These are phyloP conservation scores for Cytospora piceae DNA, from an alignment of 2,329 filamentous ascomycete genomes.

Conservation along the genomic window DNA sequence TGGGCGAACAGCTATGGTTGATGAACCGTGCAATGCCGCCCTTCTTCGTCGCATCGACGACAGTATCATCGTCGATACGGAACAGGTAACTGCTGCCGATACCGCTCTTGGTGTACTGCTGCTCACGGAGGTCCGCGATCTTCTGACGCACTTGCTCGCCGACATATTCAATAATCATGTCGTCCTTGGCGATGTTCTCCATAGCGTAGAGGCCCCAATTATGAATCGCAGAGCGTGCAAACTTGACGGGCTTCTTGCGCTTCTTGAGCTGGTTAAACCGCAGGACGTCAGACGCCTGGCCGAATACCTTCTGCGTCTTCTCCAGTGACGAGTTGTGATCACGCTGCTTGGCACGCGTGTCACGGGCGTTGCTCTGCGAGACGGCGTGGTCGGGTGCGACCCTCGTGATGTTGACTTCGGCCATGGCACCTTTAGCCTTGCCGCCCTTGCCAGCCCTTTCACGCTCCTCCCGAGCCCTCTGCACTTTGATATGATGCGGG, in stretches of 20 bases:
- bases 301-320: constrained; percentile 86
- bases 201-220: constrained; percentile 98
- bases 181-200: constrained; percentile 94
- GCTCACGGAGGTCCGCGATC: constrained; percentile 94
- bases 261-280: constrained; percentile 99
- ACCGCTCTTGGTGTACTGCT: constrained; percentile 89
- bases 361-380: constrained; percentile 87
- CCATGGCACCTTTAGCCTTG: constrained; percentile 62
- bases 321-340: constrained; percentile 94
- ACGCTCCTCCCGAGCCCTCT: constrained; percentile 88
- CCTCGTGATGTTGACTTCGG: constrained; percentile 71
- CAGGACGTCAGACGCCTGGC: constrained; percentile 85
- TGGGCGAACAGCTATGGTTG: constrained; percentile 97
- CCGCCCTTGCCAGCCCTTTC: constrained; percentile 69
- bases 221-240: constrained; percentile 95
- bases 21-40: constrained; percentile 98
- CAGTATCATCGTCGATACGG: constrained; percentile 95
- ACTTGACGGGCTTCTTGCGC: constrained; percentile 98
- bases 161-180: constrained; percentile 99
- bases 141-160: constrained; percentile 96
- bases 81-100: constrained; percentile 98
- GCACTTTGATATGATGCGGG: constrained; percentile 95
- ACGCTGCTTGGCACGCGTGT: constrained; percentile 93
- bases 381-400: constrained; percentile 78
- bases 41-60: constrained; percentile 98